Evolutionary conservation across 148 eudicot species (phyloP).

Genomic region (Diospyros lotus): DNA sequence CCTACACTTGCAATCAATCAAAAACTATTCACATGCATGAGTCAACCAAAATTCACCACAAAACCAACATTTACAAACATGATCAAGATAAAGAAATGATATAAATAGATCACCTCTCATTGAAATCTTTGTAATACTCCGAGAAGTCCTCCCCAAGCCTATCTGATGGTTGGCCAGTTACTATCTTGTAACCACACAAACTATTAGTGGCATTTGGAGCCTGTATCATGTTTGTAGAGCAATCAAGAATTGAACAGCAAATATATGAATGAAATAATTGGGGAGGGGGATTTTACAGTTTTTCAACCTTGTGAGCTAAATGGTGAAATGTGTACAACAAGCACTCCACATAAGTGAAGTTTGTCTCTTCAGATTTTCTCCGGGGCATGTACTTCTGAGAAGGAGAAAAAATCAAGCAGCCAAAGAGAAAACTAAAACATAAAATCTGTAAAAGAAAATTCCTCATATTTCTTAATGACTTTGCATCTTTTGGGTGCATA

Average conservation of each 20-base stretch:
- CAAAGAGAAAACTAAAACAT: neutral
- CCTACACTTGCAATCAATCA: neutral
- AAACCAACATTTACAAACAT: neutral
- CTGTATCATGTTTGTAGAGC: slow-evolving; percentile 21
- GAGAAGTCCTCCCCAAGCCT: slow-evolving; percentile 97
- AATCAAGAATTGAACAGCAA: slow-evolving; percentile 8
- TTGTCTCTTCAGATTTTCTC: slow-evolving; percentile 76
- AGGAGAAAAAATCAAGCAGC: slow-evolving; percentile 3
- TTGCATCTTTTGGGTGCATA: neutral
- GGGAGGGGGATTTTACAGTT: slow-evolving; percentile 16
- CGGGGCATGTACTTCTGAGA: slow-evolving; percentile 82
- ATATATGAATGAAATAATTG: neutral
- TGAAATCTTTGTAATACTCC: slow-evolving; percentile 68
- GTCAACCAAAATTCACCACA: neutral
- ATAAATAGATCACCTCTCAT: slow-evolving; percentile 43
- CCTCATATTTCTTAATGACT: neutral
- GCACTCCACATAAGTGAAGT: slow-evolving; percentile 82
- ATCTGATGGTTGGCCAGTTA: slow-evolving; percentile 99
- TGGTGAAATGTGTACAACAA: slow-evolving; percentile 85
- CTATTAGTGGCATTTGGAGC: slow-evolving; percentile 92
- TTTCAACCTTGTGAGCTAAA: slow-evolving; percentile 73
- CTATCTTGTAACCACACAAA: slow-evolving; percentile 87
- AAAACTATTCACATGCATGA: neutral
- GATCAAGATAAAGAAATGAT: neutral
- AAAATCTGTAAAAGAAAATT: neutral